phyloP scores from a whole-genome alignment of 352 stramenopile genomes.

The Phytophthora fragariaefolia region DNA sequence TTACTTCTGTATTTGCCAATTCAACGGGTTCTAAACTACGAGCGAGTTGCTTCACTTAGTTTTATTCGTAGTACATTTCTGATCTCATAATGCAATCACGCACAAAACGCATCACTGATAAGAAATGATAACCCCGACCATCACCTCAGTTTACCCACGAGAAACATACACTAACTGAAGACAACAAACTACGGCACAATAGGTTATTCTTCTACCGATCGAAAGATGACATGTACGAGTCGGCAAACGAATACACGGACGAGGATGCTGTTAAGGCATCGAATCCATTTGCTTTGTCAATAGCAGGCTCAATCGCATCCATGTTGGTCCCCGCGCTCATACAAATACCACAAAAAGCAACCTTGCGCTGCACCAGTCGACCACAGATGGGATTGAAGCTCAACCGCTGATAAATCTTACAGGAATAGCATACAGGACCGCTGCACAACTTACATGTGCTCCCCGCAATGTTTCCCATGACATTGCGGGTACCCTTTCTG shows the following conservation, averaged over 20 bases:
- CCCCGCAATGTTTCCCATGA: conserved; percentile 29
- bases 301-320: conserved; percentile 32
- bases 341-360: conserved; percentile 46
- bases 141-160: neutral
- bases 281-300: conserved; percentile 23
- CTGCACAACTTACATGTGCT: conserved; percentile 34
- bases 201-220: conserved; percentile 6
- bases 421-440: conserved; percentile 40
- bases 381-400: conserved; percentile 38
- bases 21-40: too few species aligned
- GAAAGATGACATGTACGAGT: conserved; percentile 10
- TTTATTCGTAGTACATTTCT: too few species aligned
- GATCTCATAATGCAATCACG: too few species aligned
- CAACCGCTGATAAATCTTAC: conserved; percentile 44
- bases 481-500: conserved; percentile 26
- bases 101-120: neutral
- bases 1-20: too few species aligned
- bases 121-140: neutral
- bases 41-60: neutral
- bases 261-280: conserved; percentile 21
- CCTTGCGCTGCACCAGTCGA: conserved; percentile 38
- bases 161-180: neutral
- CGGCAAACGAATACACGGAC: conserved; percentile 9
- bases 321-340: conserved; percentile 38
- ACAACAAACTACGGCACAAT: neutral